Base-by-base conservation (phyloP, 352 stramenopile genomes). In the Phytophthora colocasiae region DNA sequence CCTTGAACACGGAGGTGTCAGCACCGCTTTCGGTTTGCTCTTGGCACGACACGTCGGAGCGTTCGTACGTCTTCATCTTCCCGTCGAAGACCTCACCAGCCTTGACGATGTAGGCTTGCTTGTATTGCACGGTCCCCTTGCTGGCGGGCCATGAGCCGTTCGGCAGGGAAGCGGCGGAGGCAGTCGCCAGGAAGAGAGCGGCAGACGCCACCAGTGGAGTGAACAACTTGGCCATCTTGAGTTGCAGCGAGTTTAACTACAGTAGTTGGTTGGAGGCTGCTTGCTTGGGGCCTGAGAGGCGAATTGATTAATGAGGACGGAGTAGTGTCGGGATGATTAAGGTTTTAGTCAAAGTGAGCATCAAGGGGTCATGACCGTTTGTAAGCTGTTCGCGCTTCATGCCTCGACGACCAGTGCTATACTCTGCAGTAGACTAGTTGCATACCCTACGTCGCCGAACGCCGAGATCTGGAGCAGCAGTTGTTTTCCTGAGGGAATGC, bases 71-170 rank as follows among this genome's bases (percentile, higher is more conserved):
- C 36, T 17, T 43, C 36, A 43, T 43, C 36, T 43, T 43, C 2
- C 36, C 36, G 36, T 43, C 36, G 10, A 60, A 60, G 40, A 60
- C 40, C 27, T 60, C 53, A 8, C 40, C 56, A 7, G 56, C 56
- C 56, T 56, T 55, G 29, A 64, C 38, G 1, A 41, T 50, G 56
- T 56, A 47, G 45, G 47, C 45, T 22, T 57, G 17, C 22, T 46
- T 24, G 41, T 51, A 67, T 40, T 67, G 51, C 48, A 67, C 58
- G 32, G 32, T 36, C 4, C 56, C 56, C 41, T 46, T 64, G 45
- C 56, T 64, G 48, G 58, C 26, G n/a, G 48, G 32, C 58, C 56
- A 63, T 24, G 56, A 46, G 27, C 69, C 65, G 32, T 62, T 43
- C 10, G 69, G 69, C 44, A 77, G 27, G 24, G 60, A 57, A 19